Percentiles rank a stretch among this genome's conserved stretches.
These are phyloP conservation scores for Glutinoglossum americanum DNA, from an alignment of 495 filamentous ascomycete species.

Conservation along the genomic window DNA sequence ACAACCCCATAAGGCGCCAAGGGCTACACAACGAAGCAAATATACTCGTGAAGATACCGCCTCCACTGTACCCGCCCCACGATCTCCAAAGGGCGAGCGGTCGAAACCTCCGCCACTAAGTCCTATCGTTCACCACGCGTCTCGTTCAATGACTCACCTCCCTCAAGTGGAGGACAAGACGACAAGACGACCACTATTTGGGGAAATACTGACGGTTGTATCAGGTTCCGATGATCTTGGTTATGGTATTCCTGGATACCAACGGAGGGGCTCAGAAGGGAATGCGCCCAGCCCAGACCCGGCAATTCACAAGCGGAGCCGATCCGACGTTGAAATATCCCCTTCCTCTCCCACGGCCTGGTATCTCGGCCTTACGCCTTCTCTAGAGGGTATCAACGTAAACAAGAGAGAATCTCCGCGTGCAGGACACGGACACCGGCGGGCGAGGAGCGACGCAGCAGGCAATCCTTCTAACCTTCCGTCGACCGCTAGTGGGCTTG, in stretches of 20 bases:
- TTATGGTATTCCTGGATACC: slow-evolving; percentile 18
- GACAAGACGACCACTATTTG: slow-evolving; percentile 26
- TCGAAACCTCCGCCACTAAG: slow-evolving; percentile 3
- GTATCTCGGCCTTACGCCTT: slow-evolving; percentile 28
- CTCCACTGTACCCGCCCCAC: slow-evolving; percentile 7
- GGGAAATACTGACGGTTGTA: slow-evolving; percentile 20
- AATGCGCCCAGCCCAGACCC: slow-evolving; percentile 30
- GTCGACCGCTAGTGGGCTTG: not conserved
- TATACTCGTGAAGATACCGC: not conserved
- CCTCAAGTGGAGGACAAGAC: slow-evolving; percentile 1
- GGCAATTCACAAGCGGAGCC: slow-evolving; percentile 22
- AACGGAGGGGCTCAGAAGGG: slow-evolving; percentile 9
- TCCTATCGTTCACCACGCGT: slow-evolving; percentile 6
- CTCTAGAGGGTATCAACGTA: slow-evolving; percentile 25
- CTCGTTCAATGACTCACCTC: slow-evolving; percentile 15
- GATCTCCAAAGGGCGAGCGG: slow-evolving; percentile 3
- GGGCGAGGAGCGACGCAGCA: slow-evolving; percentile 26
- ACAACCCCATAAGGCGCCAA: not conserved
- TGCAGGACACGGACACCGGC: slow-evolving; percentile 19
- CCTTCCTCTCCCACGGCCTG: slow-evolving; percentile 34
- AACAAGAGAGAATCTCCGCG: slow-evolving; percentile 9
- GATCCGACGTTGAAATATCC: slow-evolving; percentile 17
- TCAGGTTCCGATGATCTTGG: slow-evolving; percentile 14
- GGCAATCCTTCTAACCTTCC: slow-evolving; percentile 3
- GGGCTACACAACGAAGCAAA: not conserved